Percentiles rank a stretch among this genome's conserved stretches.
Evolutionary conservation across 768 basidiomycete species (phyloP).

Genomic region (Exsudoporus frostii): DNA sequence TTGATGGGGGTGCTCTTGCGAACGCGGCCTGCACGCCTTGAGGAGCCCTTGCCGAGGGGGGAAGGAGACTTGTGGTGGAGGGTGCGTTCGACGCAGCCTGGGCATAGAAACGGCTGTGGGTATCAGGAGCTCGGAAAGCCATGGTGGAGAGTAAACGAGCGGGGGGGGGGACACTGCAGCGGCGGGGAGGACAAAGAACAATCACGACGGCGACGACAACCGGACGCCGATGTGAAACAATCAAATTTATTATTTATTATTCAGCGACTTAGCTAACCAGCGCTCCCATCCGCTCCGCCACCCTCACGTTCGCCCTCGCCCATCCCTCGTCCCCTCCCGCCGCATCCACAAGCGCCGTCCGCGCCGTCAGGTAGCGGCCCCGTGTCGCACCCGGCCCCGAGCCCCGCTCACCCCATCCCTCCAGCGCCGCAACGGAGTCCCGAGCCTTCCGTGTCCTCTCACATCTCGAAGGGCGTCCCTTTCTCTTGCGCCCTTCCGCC

Average conservation of each 20-base stretch:
- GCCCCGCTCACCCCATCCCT: conserved; percentile 42
- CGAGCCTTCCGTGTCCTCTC: conserved; percentile 57
- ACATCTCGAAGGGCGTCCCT: conserved; percentile 60
- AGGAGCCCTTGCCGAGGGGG: conserved; percentile 30
- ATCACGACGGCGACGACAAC: conserved; percentile 4
- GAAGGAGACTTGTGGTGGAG: conserved; percentile 53
- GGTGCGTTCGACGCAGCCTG: conserved; percentile 39
- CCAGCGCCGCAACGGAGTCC: conserved; percentile 46
- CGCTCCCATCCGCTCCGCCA: conserved; percentile 51
- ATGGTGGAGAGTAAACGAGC: conserved; percentile 24
- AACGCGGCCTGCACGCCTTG: conserved; percentile 43
- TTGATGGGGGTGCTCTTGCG: conserved; percentile 35
- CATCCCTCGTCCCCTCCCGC: conserved; percentile 28
- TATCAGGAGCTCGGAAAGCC: conserved; percentile 30
- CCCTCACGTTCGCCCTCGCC: conserved; percentile 43
- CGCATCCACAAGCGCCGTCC: conserved; percentile 38
- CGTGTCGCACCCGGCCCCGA: conserved; percentile 33
- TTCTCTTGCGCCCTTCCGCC: conserved; percentile 41
- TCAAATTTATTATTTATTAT: not conserved
- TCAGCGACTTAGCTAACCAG: not conserved
- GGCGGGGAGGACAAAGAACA: not conserved
- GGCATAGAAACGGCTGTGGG: conserved; percentile 43
- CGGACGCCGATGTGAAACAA: not conserved
- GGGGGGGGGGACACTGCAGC: not conserved
- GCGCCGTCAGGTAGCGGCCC: conserved; percentile 42